Base-by-base conservation (phyloP, 179 eudicot genomes). In the Dionaea muscipula region DNA sequence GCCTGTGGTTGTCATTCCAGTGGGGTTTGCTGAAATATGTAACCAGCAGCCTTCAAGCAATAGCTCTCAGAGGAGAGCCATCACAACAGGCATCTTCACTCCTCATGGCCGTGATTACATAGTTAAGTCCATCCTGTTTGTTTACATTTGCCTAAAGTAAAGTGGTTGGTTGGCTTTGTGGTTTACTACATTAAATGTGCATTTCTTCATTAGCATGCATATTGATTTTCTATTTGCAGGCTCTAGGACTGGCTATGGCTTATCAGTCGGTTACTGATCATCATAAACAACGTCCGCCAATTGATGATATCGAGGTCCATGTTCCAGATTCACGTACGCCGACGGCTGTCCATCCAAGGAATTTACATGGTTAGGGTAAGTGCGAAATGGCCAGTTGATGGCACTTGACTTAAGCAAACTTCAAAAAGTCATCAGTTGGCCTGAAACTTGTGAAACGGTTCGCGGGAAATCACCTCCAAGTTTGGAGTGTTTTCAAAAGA, bases 81-180 rank as follows among this genome's bases (percentile, higher is more conserved):
- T 86, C 53, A 81, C 95, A 12, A 79, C 95, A 0, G 95, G 97
- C 41, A 81, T 89, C 51, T 89, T 77, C 59, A 86, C 95, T 55
- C 95, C 81, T 55, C 95, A 94, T 1, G 85, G 80, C 40, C 74
- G 70, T 35, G 97, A 86, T 78, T 94, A 89, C 71, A 73, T 89
- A 16, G 97, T 89, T 76, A 72, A 89, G 51, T 53, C 22, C 17
- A 16, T 5, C n/a, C 40, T n/a, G 56, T 13, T 14, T 56, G 33
- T 1, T 23, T 26, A 2, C 21, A 16, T 31, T 43, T 6, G 1
- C 20, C 33, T 11, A n/a, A 9, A 17, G 25, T 43, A 20, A 6
- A n/a, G n/a, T 36, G 57, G 33, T 36, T 9, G 26, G 9, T 25
- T 40, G 24, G n/a, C 18, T 41, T 38, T 24, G 28, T 11, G 26